These are phyloP conservation scores for Oryza longistaminata DNA, from an alignment of 176 grass and related monocot genomes.

Conservation along the genomic window DNA sequence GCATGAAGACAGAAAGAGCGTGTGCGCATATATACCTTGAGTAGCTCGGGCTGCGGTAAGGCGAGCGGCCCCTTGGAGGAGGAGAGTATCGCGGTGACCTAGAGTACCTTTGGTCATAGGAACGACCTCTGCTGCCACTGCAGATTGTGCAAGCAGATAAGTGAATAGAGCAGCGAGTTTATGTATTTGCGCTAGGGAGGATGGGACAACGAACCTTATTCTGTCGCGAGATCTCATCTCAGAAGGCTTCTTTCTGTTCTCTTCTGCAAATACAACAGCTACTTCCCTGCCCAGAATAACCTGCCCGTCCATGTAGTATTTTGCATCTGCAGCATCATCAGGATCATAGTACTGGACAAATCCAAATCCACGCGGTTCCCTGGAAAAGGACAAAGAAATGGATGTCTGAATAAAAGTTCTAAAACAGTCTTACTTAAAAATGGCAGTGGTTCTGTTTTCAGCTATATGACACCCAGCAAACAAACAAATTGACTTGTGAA, in stretches of 20 bases:
- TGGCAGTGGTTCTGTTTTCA: neutral
- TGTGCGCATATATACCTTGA: conserved; percentile 42
- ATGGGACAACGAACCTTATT: conserved; percentile 50
- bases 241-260: conserved; percentile 82
- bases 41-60: conserved; percentile 48
- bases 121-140: conserved; percentile 43
- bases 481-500: neutral
- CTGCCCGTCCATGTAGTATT: conserved; percentile 92
- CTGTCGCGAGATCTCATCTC: conserved; percentile 85
- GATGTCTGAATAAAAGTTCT: neutral
- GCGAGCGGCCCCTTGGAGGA: conserved; percentile 47
- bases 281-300: conserved; percentile 87
- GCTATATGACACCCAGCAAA: conserved; percentile 2
- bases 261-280: conserved; percentile 93
- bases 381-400: conserved; percentile 25
- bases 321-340: conserved; percentile 83
- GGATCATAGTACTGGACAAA: conserved; percentile 90
- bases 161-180: conserved; percentile 3
- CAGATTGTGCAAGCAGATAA: conserved; percentile 2
- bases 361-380: conserved; percentile 86
- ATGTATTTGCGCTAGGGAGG: neutral
- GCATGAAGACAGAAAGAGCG: neutral
- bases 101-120: conserved; percentile 45
- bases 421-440: neutral
- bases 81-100: conserved; percentile 38